phyloP scores from a whole-genome alignment of 495 filamentous ascomycete species.

The Extremus antarcticus region DNA sequence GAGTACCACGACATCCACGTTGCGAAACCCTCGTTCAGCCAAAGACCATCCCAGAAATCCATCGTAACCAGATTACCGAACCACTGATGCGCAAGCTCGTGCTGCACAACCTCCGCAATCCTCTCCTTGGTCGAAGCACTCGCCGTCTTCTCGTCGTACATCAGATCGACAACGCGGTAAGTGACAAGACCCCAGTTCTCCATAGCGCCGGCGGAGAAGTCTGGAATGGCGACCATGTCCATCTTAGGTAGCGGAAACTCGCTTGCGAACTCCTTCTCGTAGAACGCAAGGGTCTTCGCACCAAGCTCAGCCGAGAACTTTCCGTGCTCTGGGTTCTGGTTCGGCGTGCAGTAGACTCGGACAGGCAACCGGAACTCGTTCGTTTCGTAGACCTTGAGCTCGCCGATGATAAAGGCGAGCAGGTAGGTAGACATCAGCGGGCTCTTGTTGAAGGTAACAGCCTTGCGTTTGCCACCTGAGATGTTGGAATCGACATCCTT shows the following conservation, averaged over 20 bases:
- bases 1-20: slow-evolving; percentile 75
- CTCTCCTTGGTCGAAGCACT: slow-evolving; percentile 89
- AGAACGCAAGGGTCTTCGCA: slow-evolving; percentile 57
- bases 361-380: slow-evolving; percentile 64
- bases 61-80: slow-evolving; percentile 98
- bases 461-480: slow-evolving; percentile 49
- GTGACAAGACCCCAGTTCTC: slow-evolving; percentile 99
- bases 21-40: slow-evolving; percentile 97
- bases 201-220: slow-evolving; percentile 92
- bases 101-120: slow-evolving; percentile 88
- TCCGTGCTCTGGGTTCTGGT: slow-evolving; percentile 54
- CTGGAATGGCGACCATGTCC: slow-evolving; percentile 96
- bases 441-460: slow-evolving; percentile 61
- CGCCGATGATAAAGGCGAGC: slow-evolving; percentile 63
- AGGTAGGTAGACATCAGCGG: slow-evolving; percentile 72
- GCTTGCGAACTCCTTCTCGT: slow-evolving; percentile 65
- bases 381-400: slow-evolving; percentile 65
- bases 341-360: slow-evolving; percentile 55
- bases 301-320: slow-evolving; percentile 59
- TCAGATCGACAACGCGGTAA: slow-evolving; percentile 81
- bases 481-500: slow-evolving; percentile 46
- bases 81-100: slow-evolving; percentile 98
- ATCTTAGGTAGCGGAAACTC: slow-evolving; percentile 71
- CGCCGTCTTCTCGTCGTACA: slow-evolving; percentile 84
- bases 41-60: slow-evolving; percentile 98